Percentiles rank a stretch among this genome's conserved stretches.
Evolutionary conservation across 1,139 yeast species (phyloP).

Genomic region (Zygosaccharomyces sapae): DNA sequence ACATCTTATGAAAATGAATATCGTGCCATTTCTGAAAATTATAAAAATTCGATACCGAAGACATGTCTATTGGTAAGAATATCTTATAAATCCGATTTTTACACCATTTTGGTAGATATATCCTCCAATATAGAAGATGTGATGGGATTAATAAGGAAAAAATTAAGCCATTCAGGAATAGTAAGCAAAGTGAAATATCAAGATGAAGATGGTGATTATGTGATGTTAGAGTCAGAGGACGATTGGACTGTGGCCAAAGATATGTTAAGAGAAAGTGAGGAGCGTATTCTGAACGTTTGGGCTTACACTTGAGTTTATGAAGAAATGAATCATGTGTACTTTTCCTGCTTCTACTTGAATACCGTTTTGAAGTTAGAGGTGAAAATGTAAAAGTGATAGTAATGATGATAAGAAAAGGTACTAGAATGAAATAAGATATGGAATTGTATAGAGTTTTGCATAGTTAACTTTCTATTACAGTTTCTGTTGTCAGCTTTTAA

Average conservation of each 20-base stretch:
- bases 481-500: neutral
- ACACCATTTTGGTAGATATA: constrained; percentile 38
- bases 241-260: constrained; percentile 50
- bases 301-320: constrained; percentile 30
- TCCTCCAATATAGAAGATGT: constrained; percentile 37
- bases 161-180: constrained; percentile 41
- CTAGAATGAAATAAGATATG: no score
- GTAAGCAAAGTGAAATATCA: constrained; percentile 62
- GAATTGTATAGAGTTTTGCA: no score
- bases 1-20: constrained; percentile 37
- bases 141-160: constrained; percentile 36
- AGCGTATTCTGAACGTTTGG: constrained; percentile 40
- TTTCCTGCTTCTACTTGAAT: no score
- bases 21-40: constrained; percentile 40
- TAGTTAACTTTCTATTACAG: neutral
- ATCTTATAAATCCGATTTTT: constrained; percentile 39
- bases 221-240: constrained; percentile 79
- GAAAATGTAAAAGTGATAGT: neutral
- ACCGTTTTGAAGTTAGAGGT: no score
- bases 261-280: constrained; percentile 40
- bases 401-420: neutral
- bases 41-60: constrained; percentile 38
- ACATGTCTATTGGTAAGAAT: constrained; percentile 39
- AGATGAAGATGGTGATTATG: constrained; percentile 95
- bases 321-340: no score